Base-by-base conservation (phyloP, 768 basidiomycete species). In the Trametes cingulata region DNA sequence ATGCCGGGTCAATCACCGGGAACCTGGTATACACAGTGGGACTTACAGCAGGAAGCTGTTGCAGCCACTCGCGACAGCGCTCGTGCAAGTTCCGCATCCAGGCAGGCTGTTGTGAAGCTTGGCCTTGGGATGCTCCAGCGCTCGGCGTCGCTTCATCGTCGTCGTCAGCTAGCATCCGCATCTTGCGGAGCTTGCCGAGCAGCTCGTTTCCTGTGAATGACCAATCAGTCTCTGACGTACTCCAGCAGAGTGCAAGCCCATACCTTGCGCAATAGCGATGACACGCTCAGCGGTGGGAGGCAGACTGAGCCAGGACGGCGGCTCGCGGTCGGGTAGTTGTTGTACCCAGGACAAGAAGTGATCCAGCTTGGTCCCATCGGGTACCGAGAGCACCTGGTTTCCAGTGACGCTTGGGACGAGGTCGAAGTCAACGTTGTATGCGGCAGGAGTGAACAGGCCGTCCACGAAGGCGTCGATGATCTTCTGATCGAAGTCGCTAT, bases 381-480 rank as follows among this genome's bases (percentile, higher is more conserved):
- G 96, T 8, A 87, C 86, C 40, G 77, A 75, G 17, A 96, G 78
- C 10, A 84, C 74, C 53, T 84, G 82, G 14, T 78, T 78, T 4
- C 81, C 84, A 24, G 79, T 77, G 27, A 80, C 75, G 60, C 80
- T 83, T 13, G 88, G 88, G 1, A 95, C 93, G 24, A 98, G 83
- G 65, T 86, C 84, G 72, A 98, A 99, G 76, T 95, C 92, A 47
- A 93, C 86, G 61, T 98, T 95, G 74, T 96, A 99, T 0, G 96
- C 91, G 14, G 80, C 73, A 1, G 93, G 82, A 0, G 88, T 93
- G 78, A 99, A 98, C 58, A 98, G 79, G 35, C 80, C 81, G 68
- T 96, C 92, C 35, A 98, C 94, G 70, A 98, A 98, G 15, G 93
- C 85, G 71, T 98, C 92, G 47, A 99, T 81, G 52, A 97, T 89